Conservation (phyloP, 257 asterid genomes). For the Penstemon eatonii region DNA sequence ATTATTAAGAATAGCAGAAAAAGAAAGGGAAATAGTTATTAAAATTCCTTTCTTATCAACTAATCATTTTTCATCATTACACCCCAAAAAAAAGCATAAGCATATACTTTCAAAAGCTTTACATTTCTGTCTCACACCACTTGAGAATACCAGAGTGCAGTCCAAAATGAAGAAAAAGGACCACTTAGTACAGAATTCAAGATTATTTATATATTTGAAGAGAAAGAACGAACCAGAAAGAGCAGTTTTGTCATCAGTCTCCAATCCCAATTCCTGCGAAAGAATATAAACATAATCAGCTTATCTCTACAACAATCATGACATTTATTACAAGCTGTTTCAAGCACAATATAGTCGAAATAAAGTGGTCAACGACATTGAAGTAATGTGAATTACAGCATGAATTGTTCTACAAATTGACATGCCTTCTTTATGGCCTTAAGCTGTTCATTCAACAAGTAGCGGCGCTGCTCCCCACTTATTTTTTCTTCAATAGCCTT, state of each 20-base stretch:
- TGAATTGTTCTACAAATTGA: constrained; percentile 15
- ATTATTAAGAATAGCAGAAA: background rate
- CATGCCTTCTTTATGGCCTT: constrained; percentile 96
- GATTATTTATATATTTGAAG: background rate
- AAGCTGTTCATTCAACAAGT: constrained; percentile 88
- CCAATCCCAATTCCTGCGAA: constrained; percentile 91
- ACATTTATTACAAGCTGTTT: constrained; percentile 20
- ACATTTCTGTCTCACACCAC: constrained; percentile 16
- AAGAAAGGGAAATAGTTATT: background rate
- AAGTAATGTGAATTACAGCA: constrained; percentile 18
- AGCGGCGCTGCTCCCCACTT: constrained; percentile 97
- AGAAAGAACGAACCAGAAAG: constrained; percentile 67
- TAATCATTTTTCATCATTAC: background rate
- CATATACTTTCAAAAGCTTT: constrained; percentile 12
- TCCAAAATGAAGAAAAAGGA: background rate
- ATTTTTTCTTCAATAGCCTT: constrained; percentile 98
- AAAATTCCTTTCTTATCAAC: background rate
- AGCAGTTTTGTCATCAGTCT: constrained; percentile 98
- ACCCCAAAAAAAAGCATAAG: background rate
- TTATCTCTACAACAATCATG: constrained; percentile 20
- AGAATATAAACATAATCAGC: constrained; percentile 25
- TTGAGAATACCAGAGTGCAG: constrained; percentile 7
- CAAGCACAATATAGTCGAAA: constrained; percentile 21
- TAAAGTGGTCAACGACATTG: constrained; percentile 12
- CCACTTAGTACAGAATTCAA: constrained; percentile 11